Percentiles rank a stretch among this genome's conserved stretches.
phyloP scores from a whole-genome alignment of 1,284 basidiomycete genomes.

The Marasmius tenuissimus region DNA sequence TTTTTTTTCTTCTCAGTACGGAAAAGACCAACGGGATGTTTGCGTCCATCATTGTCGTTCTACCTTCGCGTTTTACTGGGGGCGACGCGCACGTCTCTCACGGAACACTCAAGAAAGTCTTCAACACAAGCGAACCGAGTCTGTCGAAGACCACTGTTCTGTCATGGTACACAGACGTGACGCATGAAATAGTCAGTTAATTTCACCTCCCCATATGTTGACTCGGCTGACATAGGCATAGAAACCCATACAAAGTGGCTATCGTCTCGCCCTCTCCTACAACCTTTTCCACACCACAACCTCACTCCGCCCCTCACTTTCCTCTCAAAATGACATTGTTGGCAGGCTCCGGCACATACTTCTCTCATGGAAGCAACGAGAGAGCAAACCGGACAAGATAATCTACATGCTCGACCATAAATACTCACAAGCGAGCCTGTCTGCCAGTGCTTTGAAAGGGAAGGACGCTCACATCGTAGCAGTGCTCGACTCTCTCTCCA shows the following conservation, averaged over 20 bases:
- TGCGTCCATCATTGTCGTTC: conserved; percentile 42
- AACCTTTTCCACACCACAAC: conserved; percentile 37
- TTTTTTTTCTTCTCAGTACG: conserved; percentile 24
- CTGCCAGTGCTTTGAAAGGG: conserved; percentile 26
- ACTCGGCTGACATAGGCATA: neutral
- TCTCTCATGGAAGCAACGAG: conserved; percentile 27
- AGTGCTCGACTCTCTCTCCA: conserved; percentile 22
- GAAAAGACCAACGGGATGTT: conserved; percentile 43
- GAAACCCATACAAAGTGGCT: conserved; percentile 42
- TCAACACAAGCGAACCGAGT: conserved; percentile 30
- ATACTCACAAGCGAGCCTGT: conserved; percentile 26
- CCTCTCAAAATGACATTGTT: conserved; percentile 1
- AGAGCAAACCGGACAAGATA: conserved; percentile 17
- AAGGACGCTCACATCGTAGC: conserved; percentile 29
- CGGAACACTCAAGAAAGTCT: conserved; percentile 25
- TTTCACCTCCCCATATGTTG: neutral
- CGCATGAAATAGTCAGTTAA: conserved; percentile 32
- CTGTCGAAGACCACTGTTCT: conserved; percentile 32
- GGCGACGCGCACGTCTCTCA: conserved; percentile 42
- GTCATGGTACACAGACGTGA: conserved; percentile 50
- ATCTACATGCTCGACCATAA: conserved; percentile 31
- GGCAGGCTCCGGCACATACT: conserved; percentile 25
- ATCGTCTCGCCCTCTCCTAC: conserved; percentile 45
- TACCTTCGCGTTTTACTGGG: conserved; percentile 43
- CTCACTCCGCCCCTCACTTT: conserved; percentile 9